These are phyloP conservation scores for Tetradesmus obliquus DNA, from an alignment of 139 green algal species.

Conservation along the genomic window DNA sequence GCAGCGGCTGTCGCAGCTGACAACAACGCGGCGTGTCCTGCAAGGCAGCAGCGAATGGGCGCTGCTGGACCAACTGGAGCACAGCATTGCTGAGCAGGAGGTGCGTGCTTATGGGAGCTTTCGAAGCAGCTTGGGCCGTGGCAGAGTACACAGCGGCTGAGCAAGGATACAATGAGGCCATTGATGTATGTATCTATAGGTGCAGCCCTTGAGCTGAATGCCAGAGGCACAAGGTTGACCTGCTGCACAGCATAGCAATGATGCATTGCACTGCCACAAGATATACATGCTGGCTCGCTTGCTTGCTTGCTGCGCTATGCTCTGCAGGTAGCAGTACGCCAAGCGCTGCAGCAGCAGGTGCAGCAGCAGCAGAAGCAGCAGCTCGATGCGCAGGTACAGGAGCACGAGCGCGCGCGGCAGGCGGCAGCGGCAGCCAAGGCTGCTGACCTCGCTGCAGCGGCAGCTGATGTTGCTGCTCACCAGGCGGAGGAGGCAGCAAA, in stretches of 20 bases:
- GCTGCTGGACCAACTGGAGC: slow-evolving; percentile 11
- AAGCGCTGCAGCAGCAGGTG: neutral
- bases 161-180: neutral
- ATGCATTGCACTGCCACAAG: neutral
- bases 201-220: neutral
- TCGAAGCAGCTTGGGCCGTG: neutral
- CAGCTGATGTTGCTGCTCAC: slow-evolving; percentile 2
- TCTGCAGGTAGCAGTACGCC: slow-evolving; percentile 2
- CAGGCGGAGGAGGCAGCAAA: slow-evolving; percentile 5
- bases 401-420: neutral
- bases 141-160: neutral
- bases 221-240: neutral
- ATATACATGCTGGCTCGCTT: neutral
- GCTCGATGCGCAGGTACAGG: slow-evolving; percentile 9
- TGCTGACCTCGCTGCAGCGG: slow-evolving; percentile 14
- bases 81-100: slow-evolving; percentile 3
- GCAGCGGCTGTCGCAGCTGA: slow-evolving; percentile 5
- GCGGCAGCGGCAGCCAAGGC: slow-evolving; percentile 25
- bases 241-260: neutral
- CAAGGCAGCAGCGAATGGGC: slow-evolving; percentile 25
- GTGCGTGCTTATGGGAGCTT: neutral
- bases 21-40: neutral
- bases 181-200: neutral
- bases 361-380: slow-evolving; percentile 18
- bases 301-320: neutral